These are phyloP conservation scores for Galerina sulciceps DNA, from an alignment of 768 basidiomycete genomes.

Conservation along the genomic window DNA sequence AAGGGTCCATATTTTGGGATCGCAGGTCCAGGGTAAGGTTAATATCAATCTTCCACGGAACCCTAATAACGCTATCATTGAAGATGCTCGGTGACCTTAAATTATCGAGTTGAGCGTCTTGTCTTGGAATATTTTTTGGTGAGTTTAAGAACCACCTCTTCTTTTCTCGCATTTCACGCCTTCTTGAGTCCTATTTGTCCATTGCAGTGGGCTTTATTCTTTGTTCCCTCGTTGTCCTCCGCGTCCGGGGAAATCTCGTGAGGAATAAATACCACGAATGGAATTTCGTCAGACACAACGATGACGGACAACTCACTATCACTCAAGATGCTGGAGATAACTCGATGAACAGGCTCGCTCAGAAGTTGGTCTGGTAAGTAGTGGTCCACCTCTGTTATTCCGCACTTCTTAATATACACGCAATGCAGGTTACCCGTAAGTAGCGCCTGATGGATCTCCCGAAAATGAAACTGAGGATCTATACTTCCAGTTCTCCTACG, in stretches of 20 bases:
- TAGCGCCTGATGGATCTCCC: background rate
- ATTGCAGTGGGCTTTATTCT: slow-evolving; percentile 14
- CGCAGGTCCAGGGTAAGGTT: slow-evolving; percentile 43
- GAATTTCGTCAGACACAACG: slow-evolving; percentile 2
- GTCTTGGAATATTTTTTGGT: slow-evolving; percentile 51
- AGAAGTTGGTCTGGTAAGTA: slow-evolving; percentile 15
- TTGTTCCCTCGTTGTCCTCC: slow-evolving; percentile 14
- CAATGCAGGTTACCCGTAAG: slow-evolving; percentile 16
- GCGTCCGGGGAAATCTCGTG: slow-evolving; percentile 15
- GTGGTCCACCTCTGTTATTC: background rate
- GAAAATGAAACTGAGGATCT: background rate
- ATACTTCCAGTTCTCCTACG: slow-evolving; percentile 27
- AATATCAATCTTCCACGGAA: background rate
- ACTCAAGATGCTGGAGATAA: slow-evolving; percentile 4
- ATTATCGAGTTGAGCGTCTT: slow-evolving; percentile 41
- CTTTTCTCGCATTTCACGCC: background rate
- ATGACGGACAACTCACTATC: slow-evolving; percentile 8
- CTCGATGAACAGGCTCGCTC: slow-evolving; percentile 10
- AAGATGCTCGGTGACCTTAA: slow-evolving; percentile 47
- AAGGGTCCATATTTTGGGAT: slow-evolving; percentile 49
- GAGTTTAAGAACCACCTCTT: slow-evolving; percentile 11
- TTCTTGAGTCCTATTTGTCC: slow-evolving; percentile 12
- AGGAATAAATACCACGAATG: slow-evolving; percentile 13
- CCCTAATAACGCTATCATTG: background rate
- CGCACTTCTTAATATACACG: background rate